Evolutionary conservation across 305 asterid species (phyloP), one percentile per base, ranked within the genome.

Genomic region (Nicotiana rustica): DNA sequence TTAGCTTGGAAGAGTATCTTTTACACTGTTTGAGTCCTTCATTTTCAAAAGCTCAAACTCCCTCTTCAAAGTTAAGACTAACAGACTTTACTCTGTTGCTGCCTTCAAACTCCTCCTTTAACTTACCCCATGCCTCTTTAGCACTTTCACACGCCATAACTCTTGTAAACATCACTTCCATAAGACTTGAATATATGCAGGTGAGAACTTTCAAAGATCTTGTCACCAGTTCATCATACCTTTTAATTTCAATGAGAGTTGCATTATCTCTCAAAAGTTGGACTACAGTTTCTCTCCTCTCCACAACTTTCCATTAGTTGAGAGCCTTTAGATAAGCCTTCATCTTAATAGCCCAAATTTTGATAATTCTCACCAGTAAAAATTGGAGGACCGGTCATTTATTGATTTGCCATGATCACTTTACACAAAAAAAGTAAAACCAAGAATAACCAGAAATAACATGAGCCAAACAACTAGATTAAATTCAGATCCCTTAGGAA

Each of bases 61-160:
- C 33, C 57, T 68, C 49, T 56, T 47, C 7, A 66, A 17, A 67
- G 18, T 35, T 67, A 67, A 49, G 17, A 68, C 67, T 67, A 14
- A 81, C 21, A 14, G 60, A 12, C 3, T 52, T 33, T 65, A 81
- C 67, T 60, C 69, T 67, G 13, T 3, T 44, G 25, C 4, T 57
- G 1, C 84, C 84, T 67, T 81, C 4, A 68, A 81, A 81, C 19
- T 81, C 57, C 18, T 33, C 33, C 60, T 68, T 21, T 3, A 81
- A n/a, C 3, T 25, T 67, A 47, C 68, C 79, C 57, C 84, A 52
- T 10, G 69, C 68, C 35, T 55, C 35, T 15, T 61, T 76, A 0
- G 82, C 2, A 5, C 56, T 41, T 18, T 44, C 52, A 14, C 33
- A 29, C 5, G 47, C 19, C 18, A 35, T 76, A 12, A 75, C 38